phyloP scores from a whole-genome alignment of 1,284 basidiomycete genomes.

The Trichosporon inkin region DNA sequence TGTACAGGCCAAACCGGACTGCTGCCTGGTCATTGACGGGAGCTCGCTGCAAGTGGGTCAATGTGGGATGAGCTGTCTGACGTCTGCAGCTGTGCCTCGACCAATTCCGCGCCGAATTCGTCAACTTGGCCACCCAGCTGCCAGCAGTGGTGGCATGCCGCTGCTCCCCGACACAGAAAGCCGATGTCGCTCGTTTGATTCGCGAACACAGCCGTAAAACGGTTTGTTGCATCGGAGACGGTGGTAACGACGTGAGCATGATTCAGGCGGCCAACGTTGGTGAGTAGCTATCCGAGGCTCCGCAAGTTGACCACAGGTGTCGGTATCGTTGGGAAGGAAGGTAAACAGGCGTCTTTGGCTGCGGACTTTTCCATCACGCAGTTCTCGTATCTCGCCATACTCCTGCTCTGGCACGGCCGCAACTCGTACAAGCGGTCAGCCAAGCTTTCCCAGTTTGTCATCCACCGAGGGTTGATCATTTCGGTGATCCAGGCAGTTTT shows the following conservation, averaged over 20 bases:
- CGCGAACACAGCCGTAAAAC: slow-evolving; percentile 84
- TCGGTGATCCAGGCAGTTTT: slow-evolving; percentile 97
- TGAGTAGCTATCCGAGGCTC: slow-evolving; percentile 50
- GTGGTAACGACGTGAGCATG: slow-evolving; percentile 96
- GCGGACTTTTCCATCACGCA: slow-evolving; percentile 98
- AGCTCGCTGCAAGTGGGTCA: slow-evolving; percentile 76
- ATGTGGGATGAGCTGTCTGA: not conserved
- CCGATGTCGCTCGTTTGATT: slow-evolving; percentile 91
- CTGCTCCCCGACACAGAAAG: slow-evolving; percentile 98
- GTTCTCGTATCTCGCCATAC: slow-evolving; percentile 89
- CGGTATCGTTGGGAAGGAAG: slow-evolving; percentile 98
- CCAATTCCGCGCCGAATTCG: slow-evolving; percentile 86
- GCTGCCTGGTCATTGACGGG: slow-evolving; percentile 98
- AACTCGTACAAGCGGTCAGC: slow-evolving; percentile 98
- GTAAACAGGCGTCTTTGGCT: slow-evolving; percentile 93
- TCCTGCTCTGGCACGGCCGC: slow-evolving; percentile 81
- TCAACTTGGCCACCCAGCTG: slow-evolving; percentile 90
- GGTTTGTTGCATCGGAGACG: slow-evolving; percentile 97
- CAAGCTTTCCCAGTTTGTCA: slow-evolving; percentile 97
- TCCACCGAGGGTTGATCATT: slow-evolving; percentile 96
- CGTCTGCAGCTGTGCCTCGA: slow-evolving; percentile 73
- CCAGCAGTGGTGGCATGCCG: slow-evolving; percentile 96
- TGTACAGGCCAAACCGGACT: slow-evolving; percentile 88
- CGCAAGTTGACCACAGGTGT: slow-evolving; percentile 60
- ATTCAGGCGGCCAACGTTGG: slow-evolving; percentile 96